Evolutionary conservation across 192 early-diverging fungal species (phyloP), one percentile per base, ranked within the genome.

Genomic region (Geranomyces michiganensis): DNA sequence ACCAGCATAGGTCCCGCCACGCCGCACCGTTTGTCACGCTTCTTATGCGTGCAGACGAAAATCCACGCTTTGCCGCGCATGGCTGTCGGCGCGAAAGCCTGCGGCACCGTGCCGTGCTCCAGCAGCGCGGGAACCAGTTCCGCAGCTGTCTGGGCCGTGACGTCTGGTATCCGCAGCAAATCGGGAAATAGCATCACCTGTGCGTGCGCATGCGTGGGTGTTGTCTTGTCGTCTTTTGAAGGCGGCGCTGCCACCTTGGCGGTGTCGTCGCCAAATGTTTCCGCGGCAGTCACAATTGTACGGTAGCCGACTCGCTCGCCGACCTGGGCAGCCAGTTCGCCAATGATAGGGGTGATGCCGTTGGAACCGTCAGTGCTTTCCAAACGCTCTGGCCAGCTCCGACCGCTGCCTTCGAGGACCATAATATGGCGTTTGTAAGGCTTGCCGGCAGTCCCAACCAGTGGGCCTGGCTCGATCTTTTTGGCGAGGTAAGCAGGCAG

Each of bases 11-110:
- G 87, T 0, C 89, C 89, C 3, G 87, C 68, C 13, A 82, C 81
- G 19, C 89, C 89, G 64, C 89, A 90, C 22, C 89, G 75, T 73
- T 84, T 89, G 72, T 90, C 87, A 30, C 87, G 71, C 59, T 78
- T 81, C 22, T 83, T 82, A 67, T 90, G 89, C 13, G 78, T 84
- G 56, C 89, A 90, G 0, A 90, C 87, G 15, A 90, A 76, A 0
- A 90, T 69, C 24, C 78, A 75, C 19, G 82, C 61, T 79, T 71
- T n/a, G 36, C 51, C 43, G 60, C 10, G 17, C 44, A 71, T 41
- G 36, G 51, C 24, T 44, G 58, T 32, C 68, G 31, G 41, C 36
- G 29, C 24, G 17, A 68, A 41, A 5, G 29, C 5, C 56, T 64
- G 26, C n/a, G 53, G 67, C 27, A 74, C 13, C 5, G 21, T 32